Evolutionary conservation across 805 yeast genomes (phyloP).

Genomic region (Saccharomycopsis fibuligera): DNA sequence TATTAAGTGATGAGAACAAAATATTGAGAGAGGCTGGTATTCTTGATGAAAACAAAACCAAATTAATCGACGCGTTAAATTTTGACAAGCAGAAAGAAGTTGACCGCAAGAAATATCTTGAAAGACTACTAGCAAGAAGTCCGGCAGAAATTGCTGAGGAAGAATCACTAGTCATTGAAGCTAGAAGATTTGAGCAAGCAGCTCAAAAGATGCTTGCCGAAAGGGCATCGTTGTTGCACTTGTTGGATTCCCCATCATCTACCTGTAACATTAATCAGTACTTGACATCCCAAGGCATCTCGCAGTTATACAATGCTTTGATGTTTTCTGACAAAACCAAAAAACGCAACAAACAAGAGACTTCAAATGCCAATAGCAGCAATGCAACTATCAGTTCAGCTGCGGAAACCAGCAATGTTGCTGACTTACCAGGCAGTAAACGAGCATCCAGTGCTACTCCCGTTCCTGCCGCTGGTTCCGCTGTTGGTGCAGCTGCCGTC

Average conservation of each 20-base stretch:
- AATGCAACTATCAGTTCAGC: not conserved
- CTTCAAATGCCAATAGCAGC: not conserved
- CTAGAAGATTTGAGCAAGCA: constrained; percentile 84
- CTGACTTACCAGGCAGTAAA: not conserved
- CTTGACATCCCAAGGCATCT: constrained; percentile 79
- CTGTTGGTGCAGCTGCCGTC: not conserved
- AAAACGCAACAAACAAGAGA: constrained; percentile 36
- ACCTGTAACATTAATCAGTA: constrained; percentile 71
- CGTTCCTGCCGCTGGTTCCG: constrained; percentile 16
- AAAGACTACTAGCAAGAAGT: constrained; percentile 68
- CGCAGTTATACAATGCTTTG: constrained; percentile 76
- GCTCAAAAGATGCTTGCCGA: constrained; percentile 85
- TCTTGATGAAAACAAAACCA: constrained; percentile 36
- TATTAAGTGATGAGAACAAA: constrained; percentile 37
- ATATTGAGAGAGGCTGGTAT: constrained; percentile 20
- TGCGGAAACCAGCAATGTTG: no score
- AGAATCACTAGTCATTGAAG: constrained; percentile 88
- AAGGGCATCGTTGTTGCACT: constrained; percentile 66
- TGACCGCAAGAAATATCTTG: constrained; percentile 75
- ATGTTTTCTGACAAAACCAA: constrained; percentile 60
- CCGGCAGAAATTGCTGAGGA: constrained; percentile 99
- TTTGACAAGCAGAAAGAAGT: constrained; percentile 67
- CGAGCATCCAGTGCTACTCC: not conserved
- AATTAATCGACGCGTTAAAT: constrained; percentile 55
- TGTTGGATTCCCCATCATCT: constrained; percentile 76